phyloP scores from a whole-genome alignment of 2,329 filamentous ascomycete genomes.

The Aureobasidium leucospermi region DNA sequence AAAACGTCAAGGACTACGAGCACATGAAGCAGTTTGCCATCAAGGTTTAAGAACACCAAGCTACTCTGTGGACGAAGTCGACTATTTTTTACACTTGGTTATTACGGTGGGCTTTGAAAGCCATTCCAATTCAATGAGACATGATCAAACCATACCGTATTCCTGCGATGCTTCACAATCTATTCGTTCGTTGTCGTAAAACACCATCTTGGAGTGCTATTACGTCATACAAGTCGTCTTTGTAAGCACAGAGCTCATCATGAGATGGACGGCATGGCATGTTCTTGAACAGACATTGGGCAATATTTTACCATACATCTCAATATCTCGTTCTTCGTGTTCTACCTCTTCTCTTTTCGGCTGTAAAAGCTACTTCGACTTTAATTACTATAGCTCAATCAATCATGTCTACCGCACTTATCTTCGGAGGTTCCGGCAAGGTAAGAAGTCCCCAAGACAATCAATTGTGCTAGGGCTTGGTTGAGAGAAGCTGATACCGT shows the following conservation, averaged over 20 bases:
- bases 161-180: too few relatives aligned
- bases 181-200: too few relatives aligned
- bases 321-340: not conserved
- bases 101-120: not conserved
- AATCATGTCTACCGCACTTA: conserved; percentile 18
- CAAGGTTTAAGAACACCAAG: conserved; percentile 30
- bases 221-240: not conserved
- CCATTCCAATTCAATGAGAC: not conserved
- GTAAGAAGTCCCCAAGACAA: not conserved
- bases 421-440: conserved; percentile 31
- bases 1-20: conserved; percentile 68
- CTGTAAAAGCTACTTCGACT: too few relatives aligned
- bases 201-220: not conserved
- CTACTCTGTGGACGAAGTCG: too few relatives aligned
- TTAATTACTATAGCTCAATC: not conserved
- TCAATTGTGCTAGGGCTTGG: not conserved
- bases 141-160: not conserved
- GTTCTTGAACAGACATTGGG: not conserved
- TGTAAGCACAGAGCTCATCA: not conserved
- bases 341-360: not conserved
- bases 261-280: not conserved
- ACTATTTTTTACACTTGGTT: not conserved
- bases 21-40: conserved; percentile 74
- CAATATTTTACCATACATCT: not conserved
- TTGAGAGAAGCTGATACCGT: not conserved